Evolutionary conservation across 73 alveolate genomes (phyloP).

Genomic region (Tetrahymena borealis): DNA sequence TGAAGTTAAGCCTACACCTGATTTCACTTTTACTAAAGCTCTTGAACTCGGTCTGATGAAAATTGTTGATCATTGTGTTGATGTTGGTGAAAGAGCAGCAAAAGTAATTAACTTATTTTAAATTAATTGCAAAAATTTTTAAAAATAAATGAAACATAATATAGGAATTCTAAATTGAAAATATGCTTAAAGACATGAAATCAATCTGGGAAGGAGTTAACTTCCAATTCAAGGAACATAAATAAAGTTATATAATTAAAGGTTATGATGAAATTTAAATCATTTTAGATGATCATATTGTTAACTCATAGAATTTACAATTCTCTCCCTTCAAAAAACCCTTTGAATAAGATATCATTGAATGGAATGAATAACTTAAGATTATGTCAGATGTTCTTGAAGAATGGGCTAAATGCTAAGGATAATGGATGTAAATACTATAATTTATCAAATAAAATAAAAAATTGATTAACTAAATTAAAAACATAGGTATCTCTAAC

Average conservation of each 20-base stretch:
- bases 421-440: constrained; percentile 82
- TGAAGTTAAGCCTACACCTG: constrained; percentile 80
- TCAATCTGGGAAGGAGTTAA: constrained; percentile 23
- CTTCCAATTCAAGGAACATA: constrained; percentile 48
- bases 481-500: constrained; percentile 77
- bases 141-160: not conserved
- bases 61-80: constrained; percentile 91
- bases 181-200: constrained; percentile 20
- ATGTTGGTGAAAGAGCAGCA: constrained; percentile 95
- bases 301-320: constrained; percentile 97
- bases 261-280: constrained; percentile 68
- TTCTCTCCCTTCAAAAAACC: constrained; percentile 99
- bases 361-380: constrained; percentile 97
- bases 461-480: not conserved
- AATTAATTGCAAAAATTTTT: not conserved
- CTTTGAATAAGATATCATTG: constrained; percentile 97
- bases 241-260: constrained; percentile 55
- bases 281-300: constrained; percentile 96
- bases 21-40: constrained; percentile 90
- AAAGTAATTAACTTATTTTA: not conserved
- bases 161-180: constrained; percentile 27
- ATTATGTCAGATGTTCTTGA: constrained; percentile 97
- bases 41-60: constrained; percentile 90
- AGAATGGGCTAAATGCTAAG: constrained; percentile 98
- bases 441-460: not conserved